Conservation (phyloP, 306 rosid genomes). For the Astragalus glycyphyllos region DNA sequence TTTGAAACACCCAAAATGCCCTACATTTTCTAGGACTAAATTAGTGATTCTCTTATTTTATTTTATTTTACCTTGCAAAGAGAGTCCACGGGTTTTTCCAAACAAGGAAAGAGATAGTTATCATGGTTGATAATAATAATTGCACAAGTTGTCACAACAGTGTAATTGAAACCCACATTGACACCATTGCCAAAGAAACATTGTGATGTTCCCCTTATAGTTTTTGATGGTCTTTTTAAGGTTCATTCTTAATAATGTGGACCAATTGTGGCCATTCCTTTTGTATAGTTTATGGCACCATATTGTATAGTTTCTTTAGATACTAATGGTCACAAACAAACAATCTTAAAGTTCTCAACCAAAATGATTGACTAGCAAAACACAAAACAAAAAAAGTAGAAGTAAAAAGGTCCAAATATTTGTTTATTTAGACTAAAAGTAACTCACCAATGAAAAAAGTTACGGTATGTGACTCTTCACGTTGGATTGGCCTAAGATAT, state of each 20-base stretch:
- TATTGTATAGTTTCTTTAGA: conserved; percentile 44
- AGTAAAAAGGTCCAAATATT: conserved; percentile 17
- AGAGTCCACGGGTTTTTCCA: neutral
- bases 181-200: conserved; percentile 47
- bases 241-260: conserved; percentile 48
- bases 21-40: too few relatives aligned
- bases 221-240: conserved; percentile 45
- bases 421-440: conserved; percentile 31
- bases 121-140: conserved; percentile 2
- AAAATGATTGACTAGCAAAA: conserved; percentile 45
- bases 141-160: conserved; percentile 29
- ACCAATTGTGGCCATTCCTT: conserved; percentile 47
- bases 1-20: too few relatives aligned
- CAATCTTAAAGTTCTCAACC: conserved; percentile 48
- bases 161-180: conserved; percentile 41
- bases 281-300: conserved; percentile 66
- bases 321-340: conserved; percentile 55
- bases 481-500: conserved; percentile 85
- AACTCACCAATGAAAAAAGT: conserved; percentile 93
- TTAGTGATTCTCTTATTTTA: too few relatives aligned
- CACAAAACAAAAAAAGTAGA: conserved; percentile 33
- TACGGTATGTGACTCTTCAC: conserved; percentile 80
- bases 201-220: conserved; percentile 32
- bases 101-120: neutral
- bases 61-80: neutral